Evolutionary conservation across 441 rosid genomes (phyloP).

Genomic region (Mallotus repandus): DNA sequence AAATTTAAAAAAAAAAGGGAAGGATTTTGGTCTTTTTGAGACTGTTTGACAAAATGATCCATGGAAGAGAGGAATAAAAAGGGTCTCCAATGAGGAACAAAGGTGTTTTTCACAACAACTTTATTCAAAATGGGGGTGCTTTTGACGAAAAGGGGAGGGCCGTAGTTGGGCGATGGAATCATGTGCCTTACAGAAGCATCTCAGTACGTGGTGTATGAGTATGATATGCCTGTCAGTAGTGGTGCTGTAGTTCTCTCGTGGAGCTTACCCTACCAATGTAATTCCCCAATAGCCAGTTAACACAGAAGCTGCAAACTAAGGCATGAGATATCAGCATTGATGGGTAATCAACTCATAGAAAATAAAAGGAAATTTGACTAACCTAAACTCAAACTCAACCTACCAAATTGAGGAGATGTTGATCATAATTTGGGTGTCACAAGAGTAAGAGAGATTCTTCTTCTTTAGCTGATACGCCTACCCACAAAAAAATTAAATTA

Average conservation of each 20-base stretch:
- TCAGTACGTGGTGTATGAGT: neutral
- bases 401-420: no score
- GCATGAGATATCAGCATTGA: no score
- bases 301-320: neutral
- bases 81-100: neutral
- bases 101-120: slow-evolving; percentile 31
- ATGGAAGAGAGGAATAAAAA: slow-evolving; percentile 14
- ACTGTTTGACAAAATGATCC: slow-evolving; percentile 22
- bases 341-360: no score
- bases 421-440: no score
- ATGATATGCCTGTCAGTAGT: neutral
- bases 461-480: neutral
- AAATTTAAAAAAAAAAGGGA: neutral
- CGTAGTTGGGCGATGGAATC: slow-evolving; percentile 28
- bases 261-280: neutral
- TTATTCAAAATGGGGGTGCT: slow-evolving; percentile 45
- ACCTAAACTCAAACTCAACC: no score
- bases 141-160: slow-evolving; percentile 34
- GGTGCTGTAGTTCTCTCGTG: neutral
- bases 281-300: neutral
- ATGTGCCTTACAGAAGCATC: slow-evolving; percentile 33
- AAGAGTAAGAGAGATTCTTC: no score
- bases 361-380: no score
- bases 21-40: neutral
- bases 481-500: no score